Conservation (phyloP, 140 eudicot genomes). For the Bidens hawaiensis region DNA sequence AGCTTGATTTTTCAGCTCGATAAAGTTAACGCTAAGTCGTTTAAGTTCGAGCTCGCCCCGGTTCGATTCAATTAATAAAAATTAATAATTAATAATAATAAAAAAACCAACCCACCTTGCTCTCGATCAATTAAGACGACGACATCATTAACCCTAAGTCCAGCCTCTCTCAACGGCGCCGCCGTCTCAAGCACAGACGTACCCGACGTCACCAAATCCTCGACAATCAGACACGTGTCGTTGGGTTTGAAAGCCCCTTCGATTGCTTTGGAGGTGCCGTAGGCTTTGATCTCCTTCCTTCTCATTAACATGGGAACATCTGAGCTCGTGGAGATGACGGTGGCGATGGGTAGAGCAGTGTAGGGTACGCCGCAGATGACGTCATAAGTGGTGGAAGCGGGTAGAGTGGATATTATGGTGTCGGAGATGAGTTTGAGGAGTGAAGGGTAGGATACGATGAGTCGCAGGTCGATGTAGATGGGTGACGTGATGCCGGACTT, state of each 20-base stretch:
- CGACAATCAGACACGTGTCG: slow-evolving; percentile 61
- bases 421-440: slow-evolving; percentile 76
- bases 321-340: slow-evolving; percentile 57
- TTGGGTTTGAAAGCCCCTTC: slow-evolving; percentile 52
- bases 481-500: slow-evolving; percentile 94
- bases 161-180: slow-evolving; percentile 68
- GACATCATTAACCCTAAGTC: slow-evolving; percentile 67
- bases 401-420: slow-evolving; percentile 57
- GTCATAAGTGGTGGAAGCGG: slow-evolving; percentile 50
- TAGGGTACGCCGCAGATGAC: slow-evolving; percentile 95
- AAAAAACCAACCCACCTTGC: too few relatives aligned
- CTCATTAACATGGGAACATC: slow-evolving; percentile 94
- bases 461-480: slow-evolving; percentile 91
- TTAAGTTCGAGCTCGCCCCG: too few relatives aligned
- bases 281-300: slow-evolving; percentile 78
- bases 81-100: too few relatives aligned
- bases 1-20: too few relatives aligned
- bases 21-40: too few relatives aligned
- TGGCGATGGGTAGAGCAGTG: slow-evolving; percentile 97
- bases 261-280: slow-evolving; percentile 76
- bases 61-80: too few relatives aligned
- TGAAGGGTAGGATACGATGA: slow-evolving; percentile 88
- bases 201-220: slow-evolving; percentile 88
- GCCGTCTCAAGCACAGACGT: slow-evolving; percentile 92
- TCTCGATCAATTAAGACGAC: slow-evolving; percentile 93